phyloP scores from a whole-genome alignment of 2,329 filamentous ascomycete species.

The Cladosporium cucumerinum region DNA sequence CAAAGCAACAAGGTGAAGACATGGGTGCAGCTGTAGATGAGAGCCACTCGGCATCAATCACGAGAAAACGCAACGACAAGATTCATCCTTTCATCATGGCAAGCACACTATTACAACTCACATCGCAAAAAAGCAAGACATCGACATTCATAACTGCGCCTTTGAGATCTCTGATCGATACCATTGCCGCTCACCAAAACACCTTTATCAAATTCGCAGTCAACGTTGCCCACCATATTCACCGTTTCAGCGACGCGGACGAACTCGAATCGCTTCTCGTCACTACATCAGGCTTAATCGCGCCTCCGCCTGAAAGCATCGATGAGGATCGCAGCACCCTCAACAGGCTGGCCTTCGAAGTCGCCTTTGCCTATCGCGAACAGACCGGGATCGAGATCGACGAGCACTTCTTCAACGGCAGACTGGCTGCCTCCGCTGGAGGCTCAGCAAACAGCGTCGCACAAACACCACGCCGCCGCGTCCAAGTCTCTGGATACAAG shows the following conservation, averaged over 20 bases:
- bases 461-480: slow-evolving; percentile 17
- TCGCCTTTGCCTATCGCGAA: slow-evolving; percentile 13
- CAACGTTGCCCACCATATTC: slow-evolving; percentile 4
- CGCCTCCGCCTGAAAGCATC: not conserved
- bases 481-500: slow-evolving; percentile 29
- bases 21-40: not conserved
- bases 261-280: not conserved
- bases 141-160: not conserved
- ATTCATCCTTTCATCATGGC: slow-evolving; percentile 9
- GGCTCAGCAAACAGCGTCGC: not conserved
- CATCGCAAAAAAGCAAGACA: not conserved
- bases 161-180: not conserved
- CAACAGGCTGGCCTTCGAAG: slow-evolving; percentile 15
- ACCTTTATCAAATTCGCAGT: slow-evolving; percentile 7
- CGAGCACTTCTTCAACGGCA: slow-evolving; percentile 12
- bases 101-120: not conserved
- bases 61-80: not conserved
- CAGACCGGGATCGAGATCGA: slow-evolving; percentile 18
- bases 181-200: not conserved
- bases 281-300: not conserved
- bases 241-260: slow-evolving; percentile 10
- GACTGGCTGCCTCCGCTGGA: not conserved
- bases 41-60: not conserved
- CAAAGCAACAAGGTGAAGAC: not conserved
- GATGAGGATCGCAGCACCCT: not conserved